phyloP scores from a whole-genome alignment of 176 grass and related monocot genomes.

The Oropetium thomaeum region DNA sequence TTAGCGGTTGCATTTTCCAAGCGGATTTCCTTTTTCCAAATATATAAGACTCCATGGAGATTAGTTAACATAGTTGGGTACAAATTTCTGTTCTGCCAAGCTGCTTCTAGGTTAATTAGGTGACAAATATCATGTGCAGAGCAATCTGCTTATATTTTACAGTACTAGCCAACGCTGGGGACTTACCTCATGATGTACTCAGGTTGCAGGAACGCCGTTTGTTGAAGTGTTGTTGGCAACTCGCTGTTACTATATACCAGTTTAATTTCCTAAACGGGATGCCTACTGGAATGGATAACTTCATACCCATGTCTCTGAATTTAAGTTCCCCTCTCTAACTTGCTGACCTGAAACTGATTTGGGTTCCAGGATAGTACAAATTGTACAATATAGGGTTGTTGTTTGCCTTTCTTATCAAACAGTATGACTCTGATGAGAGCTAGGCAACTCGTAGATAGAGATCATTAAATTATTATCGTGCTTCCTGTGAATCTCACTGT shows the following conservation, averaged over 20 bases:
- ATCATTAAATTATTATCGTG: constrained; percentile 17
- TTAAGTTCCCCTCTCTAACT: neutral
- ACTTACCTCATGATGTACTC: too few species aligned
- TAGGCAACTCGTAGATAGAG: constrained; percentile 20
- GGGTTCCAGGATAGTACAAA: neutral
- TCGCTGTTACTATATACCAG: too few species aligned
- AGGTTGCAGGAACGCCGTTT: too few species aligned
- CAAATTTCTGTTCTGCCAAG: too few species aligned
- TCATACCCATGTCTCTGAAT: neutral
- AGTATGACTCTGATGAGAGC: constrained; percentile 22
- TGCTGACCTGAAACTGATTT: constrained; percentile 21
- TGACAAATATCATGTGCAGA: too few species aligned
- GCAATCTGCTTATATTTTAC: too few species aligned
- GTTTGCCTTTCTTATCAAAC: constrained; percentile 37
- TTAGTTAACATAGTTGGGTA: too few species aligned
- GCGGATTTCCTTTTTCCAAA: too few species aligned
- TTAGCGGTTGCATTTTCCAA: too few species aligned
- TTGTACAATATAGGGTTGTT: constrained; percentile 15
- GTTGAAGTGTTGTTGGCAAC: neutral
- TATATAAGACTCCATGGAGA: too few species aligned
- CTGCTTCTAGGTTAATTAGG: too few species aligned
- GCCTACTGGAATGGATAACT: neutral
- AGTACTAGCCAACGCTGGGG: too few species aligned
- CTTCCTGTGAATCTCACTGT: neutral
- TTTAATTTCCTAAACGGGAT: neutral